phyloP scores from a whole-genome alignment of 805 yeast genomes.

The Zygotorulaspora sp. region DNA sequence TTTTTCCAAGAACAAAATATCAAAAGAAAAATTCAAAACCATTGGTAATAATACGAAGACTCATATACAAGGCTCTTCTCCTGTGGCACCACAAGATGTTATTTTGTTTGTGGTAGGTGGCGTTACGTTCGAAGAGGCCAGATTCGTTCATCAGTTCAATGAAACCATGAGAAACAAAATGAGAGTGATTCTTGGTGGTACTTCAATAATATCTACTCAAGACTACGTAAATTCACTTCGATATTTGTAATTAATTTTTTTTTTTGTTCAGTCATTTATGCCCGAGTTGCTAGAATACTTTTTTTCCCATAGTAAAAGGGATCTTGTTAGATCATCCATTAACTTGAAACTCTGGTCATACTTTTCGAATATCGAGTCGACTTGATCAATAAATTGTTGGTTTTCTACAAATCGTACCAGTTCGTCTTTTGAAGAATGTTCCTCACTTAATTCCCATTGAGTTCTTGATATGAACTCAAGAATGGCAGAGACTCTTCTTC shows the following conservation, averaged over 20 bases:
- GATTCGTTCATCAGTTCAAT: slow-evolving; percentile 71
- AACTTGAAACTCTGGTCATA: slow-evolving; percentile 56
- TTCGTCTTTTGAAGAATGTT: slow-evolving; percentile 54
- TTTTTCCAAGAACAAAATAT: slow-evolving; percentile 35
- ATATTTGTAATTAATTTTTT: slow-evolving; percentile 3
- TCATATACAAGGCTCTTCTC: background rate
- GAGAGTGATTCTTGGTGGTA: slow-evolving; percentile 78
- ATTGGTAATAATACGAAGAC: slow-evolving; percentile 27
- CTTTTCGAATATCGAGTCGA: slow-evolving; percentile 43
- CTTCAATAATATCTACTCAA: slow-evolving; percentile 49
- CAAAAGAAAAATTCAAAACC: slow-evolving; percentile 41
- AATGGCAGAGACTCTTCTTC: slow-evolving; percentile 82
- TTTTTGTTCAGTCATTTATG: slow-evolving; percentile 7
- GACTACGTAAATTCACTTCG: slow-evolving; percentile 34
- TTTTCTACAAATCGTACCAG: slow-evolving; percentile 46
- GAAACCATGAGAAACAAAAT: slow-evolving; percentile 45
- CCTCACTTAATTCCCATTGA: slow-evolving; percentile 75
- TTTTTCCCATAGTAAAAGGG: slow-evolving; percentile 75
- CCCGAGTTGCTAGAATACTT: slow-evolving; percentile 40
- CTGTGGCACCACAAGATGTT: slow-evolving; percentile 51
- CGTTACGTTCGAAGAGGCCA: slow-evolving; percentile 85
- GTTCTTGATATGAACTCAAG: slow-evolving; percentile 86
- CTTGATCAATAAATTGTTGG: slow-evolving; percentile 36
- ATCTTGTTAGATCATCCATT: slow-evolving; percentile 71
- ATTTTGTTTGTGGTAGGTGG: slow-evolving; percentile 80